Percentiles rank a stretch among this genome's conserved stretches.
These are phyloP conservation scores for Neckera pumila DNA, from an alignment of 225 moss, liverwort and hornwort genomes.

Conservation along the genomic window DNA sequence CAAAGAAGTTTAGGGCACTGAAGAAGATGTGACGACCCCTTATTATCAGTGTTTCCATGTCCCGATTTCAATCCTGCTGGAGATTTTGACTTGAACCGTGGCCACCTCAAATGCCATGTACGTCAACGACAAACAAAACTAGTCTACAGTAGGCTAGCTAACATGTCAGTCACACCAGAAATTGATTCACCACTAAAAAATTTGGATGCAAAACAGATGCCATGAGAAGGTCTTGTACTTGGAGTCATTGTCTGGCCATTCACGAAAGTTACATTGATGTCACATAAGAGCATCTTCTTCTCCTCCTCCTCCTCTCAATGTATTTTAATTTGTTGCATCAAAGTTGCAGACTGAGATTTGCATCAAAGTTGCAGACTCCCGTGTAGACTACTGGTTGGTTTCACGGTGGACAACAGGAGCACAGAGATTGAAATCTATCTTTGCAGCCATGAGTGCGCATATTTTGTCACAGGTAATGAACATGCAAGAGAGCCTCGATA, in stretches of 20 bases:
- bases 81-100: neutral
- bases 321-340: neutral
- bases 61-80: neutral
- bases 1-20: no score
- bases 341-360: neutral
- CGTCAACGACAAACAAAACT: neutral
- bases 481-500: neutral
- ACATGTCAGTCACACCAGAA: neutral
- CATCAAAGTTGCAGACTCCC: neutral
- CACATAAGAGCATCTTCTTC: neutral
- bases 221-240: neutral
- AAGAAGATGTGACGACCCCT: neutral
- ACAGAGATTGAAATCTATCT: neutral
- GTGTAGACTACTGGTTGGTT: neutral
- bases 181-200: neutral
- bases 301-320: neutral
- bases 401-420: neutral
- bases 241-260: neutral
- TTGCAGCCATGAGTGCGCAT: conserved; percentile 23
- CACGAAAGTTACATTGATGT: neutral
- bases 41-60: neutral
- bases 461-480: conserved; percentile 6
- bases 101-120: neutral
- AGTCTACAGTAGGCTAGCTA: neutral
- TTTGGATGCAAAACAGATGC: neutral